Conservation (phyloP, 176 grass and related monocot species). For the Oryza longistaminata region DNA sequence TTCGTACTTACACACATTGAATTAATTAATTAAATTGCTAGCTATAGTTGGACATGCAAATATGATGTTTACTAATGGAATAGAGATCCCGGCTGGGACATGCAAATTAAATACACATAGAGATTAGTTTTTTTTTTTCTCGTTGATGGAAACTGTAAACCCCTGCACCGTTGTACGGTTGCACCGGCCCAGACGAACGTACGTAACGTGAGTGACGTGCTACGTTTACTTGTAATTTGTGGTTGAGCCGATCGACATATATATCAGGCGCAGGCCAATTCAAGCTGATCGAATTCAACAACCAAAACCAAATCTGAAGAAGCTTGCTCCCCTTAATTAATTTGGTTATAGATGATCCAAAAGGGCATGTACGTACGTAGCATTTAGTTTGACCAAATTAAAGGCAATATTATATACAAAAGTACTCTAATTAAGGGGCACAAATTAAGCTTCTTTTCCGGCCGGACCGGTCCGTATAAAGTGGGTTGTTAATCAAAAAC, state of each 20-base stretch:
- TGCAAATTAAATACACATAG: background rate
- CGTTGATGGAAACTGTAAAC: background rate
- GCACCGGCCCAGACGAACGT: background rate
- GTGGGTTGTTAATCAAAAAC: too few relatives aligned
- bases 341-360: too few relatives aligned
- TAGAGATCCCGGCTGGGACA: too few relatives aligned
- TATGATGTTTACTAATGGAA: background rate
- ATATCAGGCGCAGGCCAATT: background rate
- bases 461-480: too few relatives aligned
- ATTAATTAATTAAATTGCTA: background rate
- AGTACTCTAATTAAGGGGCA: too few relatives aligned
- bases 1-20: too few relatives aligned
- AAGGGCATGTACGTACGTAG: too few relatives aligned
- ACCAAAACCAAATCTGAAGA: background rate
- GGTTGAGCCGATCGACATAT: background rate
- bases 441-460: too few relatives aligned
- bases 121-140: background rate
- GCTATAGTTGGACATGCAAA: background rate
- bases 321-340: too few relatives aligned
- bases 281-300: background rate
- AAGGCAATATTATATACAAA: too few relatives aligned
- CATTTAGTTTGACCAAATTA: too few relatives aligned
- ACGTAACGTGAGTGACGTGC: background rate
- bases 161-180: background rate
- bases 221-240: background rate